Evolutionary conservation across 2,329 filamentous ascomycete genomes (phyloP).

Genomic region (Alternaria sp.): DNA sequence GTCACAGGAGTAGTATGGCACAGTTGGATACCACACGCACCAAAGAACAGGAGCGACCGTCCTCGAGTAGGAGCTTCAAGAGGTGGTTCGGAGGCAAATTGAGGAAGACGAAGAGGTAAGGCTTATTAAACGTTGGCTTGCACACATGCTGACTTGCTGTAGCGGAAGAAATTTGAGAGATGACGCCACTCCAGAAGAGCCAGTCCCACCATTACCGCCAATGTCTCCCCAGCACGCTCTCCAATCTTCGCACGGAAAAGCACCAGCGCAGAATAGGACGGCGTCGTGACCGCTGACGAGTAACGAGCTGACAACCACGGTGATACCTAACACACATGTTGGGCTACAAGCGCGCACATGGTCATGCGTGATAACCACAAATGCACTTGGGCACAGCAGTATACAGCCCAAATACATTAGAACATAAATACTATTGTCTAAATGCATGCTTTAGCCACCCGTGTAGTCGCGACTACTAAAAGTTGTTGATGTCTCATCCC

Average conservation of each 20-base stretch:
- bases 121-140: not conserved
- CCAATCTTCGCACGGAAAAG: conserved; percentile 30
- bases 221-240: conserved; percentile 31
- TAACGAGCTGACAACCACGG: not conserved
- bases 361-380: not conserved
- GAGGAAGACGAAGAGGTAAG: conserved; percentile 44
- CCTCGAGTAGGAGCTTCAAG: conserved; percentile 43
- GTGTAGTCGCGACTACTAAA: not conserved
- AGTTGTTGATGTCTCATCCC: not conserved
- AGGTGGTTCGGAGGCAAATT: conserved; percentile 46
- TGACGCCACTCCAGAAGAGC: conserved; percentile 25
- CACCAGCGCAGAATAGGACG: conserved; percentile 5
- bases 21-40: conserved; percentile 20
- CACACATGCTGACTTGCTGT: conserved; percentile 20
- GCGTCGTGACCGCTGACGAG: not conserved
- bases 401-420: not conserved
- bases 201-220: conserved; percentile 39
- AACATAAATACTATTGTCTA: not conserved
- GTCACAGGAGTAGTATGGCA: conserved; percentile 36
- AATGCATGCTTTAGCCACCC: too few relatives aligned
- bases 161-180: conserved; percentile 41
- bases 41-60: conserved; percentile 30
- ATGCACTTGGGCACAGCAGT: not conserved
- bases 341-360: not conserved
- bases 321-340: not conserved